phyloP scores from a whole-genome alignment of 1,139 yeast genomes.

The Magnusiomyces paraingens region DNA sequence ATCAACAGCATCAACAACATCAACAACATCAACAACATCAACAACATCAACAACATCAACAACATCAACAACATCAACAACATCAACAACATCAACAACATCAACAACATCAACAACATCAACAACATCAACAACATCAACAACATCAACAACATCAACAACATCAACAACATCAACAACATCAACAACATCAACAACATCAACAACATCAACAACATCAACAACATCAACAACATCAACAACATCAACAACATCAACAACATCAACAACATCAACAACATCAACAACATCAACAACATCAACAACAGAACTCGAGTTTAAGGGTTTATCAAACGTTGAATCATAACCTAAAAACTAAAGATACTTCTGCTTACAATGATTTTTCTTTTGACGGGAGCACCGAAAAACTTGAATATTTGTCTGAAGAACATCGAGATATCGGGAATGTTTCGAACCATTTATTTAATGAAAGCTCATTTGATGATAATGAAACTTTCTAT shows the following conservation, averaged over 20 bases:
- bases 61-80: conserved; percentile 62
- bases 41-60: conserved; percentile 44
- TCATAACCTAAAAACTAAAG: too few species aligned
- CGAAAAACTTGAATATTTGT: background rate
- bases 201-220: conserved; percentile 32
- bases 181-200: too few species aligned
- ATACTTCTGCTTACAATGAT: too few species aligned
- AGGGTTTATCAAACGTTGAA: too few species aligned
- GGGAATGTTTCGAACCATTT: background rate
- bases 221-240: too few species aligned
- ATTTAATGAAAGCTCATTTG: background rate
- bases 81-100: too few species aligned
- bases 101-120: background rate
- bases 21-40: too few species aligned
- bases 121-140: background rate
- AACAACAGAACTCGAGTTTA: too few species aligned
- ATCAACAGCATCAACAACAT: conserved; percentile 34
- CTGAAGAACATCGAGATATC: background rate
- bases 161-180: background rate
- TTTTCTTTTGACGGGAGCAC: background rate
- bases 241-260: conserved; percentile 35
- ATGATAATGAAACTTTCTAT: background rate
- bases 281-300: too few species aligned
- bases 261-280: conserved; percentile 45
- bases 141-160: conserved; percentile 8